A percentile compares a stretch with the other conserved stretches of the same genome.
phyloP scores from a whole-genome alignment of 202 grass and related monocot species.

The Panicum hallii region DNA sequence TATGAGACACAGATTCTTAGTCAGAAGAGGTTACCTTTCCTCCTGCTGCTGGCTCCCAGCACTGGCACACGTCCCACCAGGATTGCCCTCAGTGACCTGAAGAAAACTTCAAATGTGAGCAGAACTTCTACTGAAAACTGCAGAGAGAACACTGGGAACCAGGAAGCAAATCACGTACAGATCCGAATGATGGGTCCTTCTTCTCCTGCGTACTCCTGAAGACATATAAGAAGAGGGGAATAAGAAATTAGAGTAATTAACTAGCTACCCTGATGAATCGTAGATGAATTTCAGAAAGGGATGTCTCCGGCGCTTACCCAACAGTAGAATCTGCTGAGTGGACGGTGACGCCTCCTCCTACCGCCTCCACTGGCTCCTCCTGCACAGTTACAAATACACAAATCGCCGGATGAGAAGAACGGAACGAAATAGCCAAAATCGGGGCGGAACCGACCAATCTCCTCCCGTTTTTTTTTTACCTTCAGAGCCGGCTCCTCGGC shows the following conservation, averaged over 20 bases:
- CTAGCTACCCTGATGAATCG: neutral
- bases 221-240: neutral
- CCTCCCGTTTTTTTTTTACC: constrained; percentile 32
- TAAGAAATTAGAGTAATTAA: neutral
- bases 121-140: neutral
- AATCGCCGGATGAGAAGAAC: neutral
- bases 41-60: constrained; percentile 26
- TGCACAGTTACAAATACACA: constrained; percentile 6
- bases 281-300: neutral
- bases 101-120: constrained; percentile 15
- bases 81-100: constrained; percentile 39
- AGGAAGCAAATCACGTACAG: constrained; percentile 39
- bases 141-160: neutral
- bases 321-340: neutral
- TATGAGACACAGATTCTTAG: neutral
- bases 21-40: constrained; percentile 46
- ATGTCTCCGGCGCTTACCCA: constrained; percentile 27
- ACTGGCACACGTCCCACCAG: neutral
- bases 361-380: constrained; percentile 25
- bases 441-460: neutral
- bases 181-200: constrained; percentile 41
- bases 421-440: neutral
- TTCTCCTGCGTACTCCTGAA: constrained; percentile 44
- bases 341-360: neutral
- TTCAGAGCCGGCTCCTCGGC: constrained; percentile 52